Percentiles rank a stretch among this genome's conserved stretches.
phyloP scores from a whole-genome alignment of 2,329 filamentous ascomycete genomes.

The Colletotrichum spaethianum region DNA sequence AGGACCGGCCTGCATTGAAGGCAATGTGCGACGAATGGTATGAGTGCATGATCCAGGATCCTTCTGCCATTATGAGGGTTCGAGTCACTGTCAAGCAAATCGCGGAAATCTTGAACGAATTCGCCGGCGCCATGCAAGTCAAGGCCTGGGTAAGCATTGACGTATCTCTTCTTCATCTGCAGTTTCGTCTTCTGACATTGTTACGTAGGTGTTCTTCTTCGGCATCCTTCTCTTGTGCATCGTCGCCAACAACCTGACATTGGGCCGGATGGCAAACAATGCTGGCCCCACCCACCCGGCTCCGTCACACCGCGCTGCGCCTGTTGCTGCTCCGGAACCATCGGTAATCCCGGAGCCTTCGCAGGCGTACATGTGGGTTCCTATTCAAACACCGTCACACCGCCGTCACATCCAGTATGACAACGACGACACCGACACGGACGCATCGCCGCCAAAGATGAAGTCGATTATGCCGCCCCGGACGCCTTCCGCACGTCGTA shows the following conservation, averaged over 20 bases:
- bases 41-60: conserved; percentile 88
- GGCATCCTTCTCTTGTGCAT: conserved; percentile 63
- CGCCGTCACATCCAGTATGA: conserved; percentile 56
- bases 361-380: conserved; percentile 65
- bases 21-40: conserved; percentile 85
- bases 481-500: conserved; percentile 63
- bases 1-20: conserved; percentile 80
- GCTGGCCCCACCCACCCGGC: conserved; percentile 44
- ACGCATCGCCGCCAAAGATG: conserved; percentile 60
- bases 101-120: conserved; percentile 93
- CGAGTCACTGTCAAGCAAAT: conserved; percentile 89
- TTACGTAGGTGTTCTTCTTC: conserved; percentile 64
- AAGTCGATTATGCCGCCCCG: conserved; percentile 59
- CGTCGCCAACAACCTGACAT: conserved; percentile 65
- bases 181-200: not conserved
- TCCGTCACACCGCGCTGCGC: conserved; percentile 46
- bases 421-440: conserved; percentile 66
- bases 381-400: conserved; percentile 64
- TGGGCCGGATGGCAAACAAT: conserved; percentile 54
- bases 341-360: conserved; percentile 48
- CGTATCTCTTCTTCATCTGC: not conserved
- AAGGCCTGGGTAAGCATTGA: conserved; percentile 73
- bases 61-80: conserved; percentile 82
- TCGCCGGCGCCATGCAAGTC: conserved; percentile 90
- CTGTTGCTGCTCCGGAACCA: conserved; percentile 39